Conservation (phyloP, 805 yeast genomes). For the Priceomyces castillae region DNA sequence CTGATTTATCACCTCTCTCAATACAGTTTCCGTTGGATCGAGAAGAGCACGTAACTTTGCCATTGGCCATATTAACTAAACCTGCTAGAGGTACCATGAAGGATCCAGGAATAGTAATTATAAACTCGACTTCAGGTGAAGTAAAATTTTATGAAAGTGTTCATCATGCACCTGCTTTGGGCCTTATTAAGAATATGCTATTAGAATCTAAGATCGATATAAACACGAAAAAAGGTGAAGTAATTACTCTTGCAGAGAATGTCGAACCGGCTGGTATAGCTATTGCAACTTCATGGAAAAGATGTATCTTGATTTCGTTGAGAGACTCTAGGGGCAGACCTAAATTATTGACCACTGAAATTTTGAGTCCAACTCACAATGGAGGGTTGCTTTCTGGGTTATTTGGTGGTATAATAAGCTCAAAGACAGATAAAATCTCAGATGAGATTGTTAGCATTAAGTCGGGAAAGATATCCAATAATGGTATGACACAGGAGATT, state of each 20-base stretch:
- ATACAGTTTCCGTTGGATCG: conserved; percentile 48
- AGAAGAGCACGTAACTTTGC: conserved; percentile 25
- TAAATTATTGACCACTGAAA: conserved; percentile 34
- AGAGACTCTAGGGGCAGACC: conserved; percentile 71
- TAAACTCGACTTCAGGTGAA: conserved; percentile 57
- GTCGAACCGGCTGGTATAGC: conserved; percentile 75
- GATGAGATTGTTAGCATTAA: conserved; percentile 59
- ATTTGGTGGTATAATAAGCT: conserved; percentile 4
- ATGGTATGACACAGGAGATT: conserved; percentile 45
- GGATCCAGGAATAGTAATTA: conserved; percentile 70
- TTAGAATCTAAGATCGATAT: conserved; percentile 43
- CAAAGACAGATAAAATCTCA: conserved; percentile 14
- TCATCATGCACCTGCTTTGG: conserved; percentile 64
- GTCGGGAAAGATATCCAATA: conserved; percentile 49
- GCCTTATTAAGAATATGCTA: conserved; percentile 46
- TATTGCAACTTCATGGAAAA: conserved; percentile 65
- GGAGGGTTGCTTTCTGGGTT: conserved; percentile 7
- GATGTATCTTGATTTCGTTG: conserved; percentile 59
- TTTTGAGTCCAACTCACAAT: conserved; percentile 16
- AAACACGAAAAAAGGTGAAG: conserved; percentile 45
- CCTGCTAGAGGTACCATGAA: conserved; percentile 50
- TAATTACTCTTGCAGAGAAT: conserved; percentile 52
- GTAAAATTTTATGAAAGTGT: conserved; percentile 73
- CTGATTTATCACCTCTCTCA: conserved; percentile 57
- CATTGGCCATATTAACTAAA: conserved; percentile 56